Conservation (phyloP, 495 filamentous ascomycete genomes). For the Xylaria grammica region DNA sequence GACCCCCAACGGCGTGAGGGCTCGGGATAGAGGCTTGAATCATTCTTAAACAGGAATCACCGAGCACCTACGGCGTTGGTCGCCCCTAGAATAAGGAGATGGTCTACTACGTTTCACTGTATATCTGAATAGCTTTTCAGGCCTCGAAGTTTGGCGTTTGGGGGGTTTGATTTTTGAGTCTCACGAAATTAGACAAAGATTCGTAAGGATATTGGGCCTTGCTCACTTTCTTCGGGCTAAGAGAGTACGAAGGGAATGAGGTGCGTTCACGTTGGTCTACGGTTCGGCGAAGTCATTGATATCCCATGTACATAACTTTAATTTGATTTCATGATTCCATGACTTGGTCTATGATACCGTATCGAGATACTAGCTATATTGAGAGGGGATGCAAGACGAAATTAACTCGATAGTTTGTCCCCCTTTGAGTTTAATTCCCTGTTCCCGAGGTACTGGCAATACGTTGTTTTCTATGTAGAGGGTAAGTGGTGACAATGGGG, state of each 20-base stretch:
- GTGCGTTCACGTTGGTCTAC: neutral
- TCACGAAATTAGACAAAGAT: slow-evolving; percentile 1
- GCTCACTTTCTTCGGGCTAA: slow-evolving; percentile 3
- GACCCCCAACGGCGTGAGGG: slow-evolving; percentile 15
- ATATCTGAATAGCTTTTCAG: slow-evolving; percentile 6
- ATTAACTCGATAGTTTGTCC: too few species aligned
- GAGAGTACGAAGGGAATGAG: slow-evolving; percentile 6
- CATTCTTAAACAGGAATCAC: neutral
- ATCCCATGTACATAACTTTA: neutral
- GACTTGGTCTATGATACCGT: too few species aligned
- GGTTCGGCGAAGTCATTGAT: too few species aligned
- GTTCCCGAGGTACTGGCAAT: too few species aligned
- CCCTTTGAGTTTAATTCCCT: too few species aligned
- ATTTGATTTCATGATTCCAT: too few species aligned
- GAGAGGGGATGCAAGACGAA: too few species aligned
- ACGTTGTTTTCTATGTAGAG: too few species aligned
- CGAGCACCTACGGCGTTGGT: neutral
- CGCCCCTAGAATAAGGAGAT: neutral
- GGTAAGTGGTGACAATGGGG: too few species aligned
- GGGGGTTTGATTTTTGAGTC: slow-evolving; percentile 13
- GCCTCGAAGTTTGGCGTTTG: slow-evolving; percentile 16
- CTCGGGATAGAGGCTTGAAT: neutral
- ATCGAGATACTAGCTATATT: too few species aligned
- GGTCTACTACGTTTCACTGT: neutral
- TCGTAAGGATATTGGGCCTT: neutral